A percentile compares a stretch with the other conserved stretches of the same genome.
Evolutionary conservation across 1,139 yeast genomes (phyloP).

Genomic region (Blastobotrys indianensis): DNA sequence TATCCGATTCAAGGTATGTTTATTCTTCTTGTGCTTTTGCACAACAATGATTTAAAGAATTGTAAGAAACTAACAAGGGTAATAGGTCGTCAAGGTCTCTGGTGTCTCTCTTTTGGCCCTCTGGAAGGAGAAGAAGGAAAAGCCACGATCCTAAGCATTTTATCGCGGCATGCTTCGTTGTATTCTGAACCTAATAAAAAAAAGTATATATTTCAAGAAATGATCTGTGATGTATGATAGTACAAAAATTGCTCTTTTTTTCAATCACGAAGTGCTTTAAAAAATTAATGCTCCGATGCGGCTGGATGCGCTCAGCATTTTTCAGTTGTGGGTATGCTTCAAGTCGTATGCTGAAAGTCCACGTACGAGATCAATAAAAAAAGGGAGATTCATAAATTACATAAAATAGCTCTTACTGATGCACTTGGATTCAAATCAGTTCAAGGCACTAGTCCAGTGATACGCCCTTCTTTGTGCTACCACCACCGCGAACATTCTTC

Average conservation of each 20-base stretch:
- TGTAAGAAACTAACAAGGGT: slow-evolving; percentile 35
- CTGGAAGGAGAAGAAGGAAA: slow-evolving; percentile 99
- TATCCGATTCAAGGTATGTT: slow-evolving; percentile 55
- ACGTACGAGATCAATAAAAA: neutral
- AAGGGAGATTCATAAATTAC: neutral
- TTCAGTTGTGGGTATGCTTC: neutral
- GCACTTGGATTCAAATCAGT: no score
- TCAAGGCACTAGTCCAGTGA: neutral
- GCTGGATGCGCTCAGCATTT: no score
- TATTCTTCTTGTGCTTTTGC: neutral
- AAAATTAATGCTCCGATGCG: no score
- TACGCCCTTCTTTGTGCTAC: neutral
- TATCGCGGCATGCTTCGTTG: neutral
- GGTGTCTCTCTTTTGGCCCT: slow-evolving; percentile 99
- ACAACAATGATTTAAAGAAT: neutral
- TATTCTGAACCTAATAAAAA: neutral
- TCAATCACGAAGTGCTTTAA: no score
- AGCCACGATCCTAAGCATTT: slow-evolving; percentile 88
- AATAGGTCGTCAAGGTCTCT: slow-evolving; percentile 99
- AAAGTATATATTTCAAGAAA: neutral
- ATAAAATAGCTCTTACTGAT: neutral
- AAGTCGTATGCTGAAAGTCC: neutral
- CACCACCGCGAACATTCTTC: slow-evolving; percentile 40
- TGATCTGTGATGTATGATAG: no score
- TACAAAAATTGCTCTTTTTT: neutral